These are phyloP conservation scores for Entomortierella beljakovae DNA, from an alignment of 192 early-diverging fungal genomes.

Conservation along the genomic window DNA sequence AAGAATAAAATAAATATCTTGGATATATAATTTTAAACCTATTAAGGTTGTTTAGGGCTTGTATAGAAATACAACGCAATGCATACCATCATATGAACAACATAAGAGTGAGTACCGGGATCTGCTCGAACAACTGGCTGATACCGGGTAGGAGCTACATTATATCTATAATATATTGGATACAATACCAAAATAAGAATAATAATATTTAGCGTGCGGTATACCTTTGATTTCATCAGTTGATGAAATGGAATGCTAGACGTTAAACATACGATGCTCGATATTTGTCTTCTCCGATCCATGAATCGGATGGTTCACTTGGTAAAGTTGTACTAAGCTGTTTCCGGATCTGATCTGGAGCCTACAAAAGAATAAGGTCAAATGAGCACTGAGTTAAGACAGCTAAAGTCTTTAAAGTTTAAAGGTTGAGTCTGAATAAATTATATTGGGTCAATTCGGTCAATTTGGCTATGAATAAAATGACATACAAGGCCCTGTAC, in stretches of 20 bases:
- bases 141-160: conserved; percentile 60
- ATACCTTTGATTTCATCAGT: no score
- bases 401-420: no score
- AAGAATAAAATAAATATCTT: neutral
- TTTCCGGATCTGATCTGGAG: conserved; percentile 30
- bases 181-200: no score
- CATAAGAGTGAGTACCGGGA: conserved; percentile 12
- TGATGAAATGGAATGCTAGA: no score
- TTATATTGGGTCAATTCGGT: no score
- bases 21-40: neutral
- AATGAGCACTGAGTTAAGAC: no score
- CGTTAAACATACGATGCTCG: conserved; percentile 31
- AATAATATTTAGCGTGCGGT: no score
- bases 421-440: no score
- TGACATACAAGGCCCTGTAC: conserved; percentile 40
- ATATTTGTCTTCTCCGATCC: conserved; percentile 52
- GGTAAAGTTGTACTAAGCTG: conserved; percentile 43
- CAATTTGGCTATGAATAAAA: neutral
- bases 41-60: neutral
- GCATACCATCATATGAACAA: conserved; percentile 61
- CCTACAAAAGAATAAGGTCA: no score
- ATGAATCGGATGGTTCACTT: conserved; percentile 27
- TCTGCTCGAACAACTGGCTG: conserved; percentile 56
- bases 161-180: conserved; percentile 50
- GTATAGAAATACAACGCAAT: neutral